Evolutionary conservation across 2,329 filamentous ascomycete species (phyloP), one percentile per base, ranked within the genome.

Genomic region (Aspergillus awamori): DNA sequence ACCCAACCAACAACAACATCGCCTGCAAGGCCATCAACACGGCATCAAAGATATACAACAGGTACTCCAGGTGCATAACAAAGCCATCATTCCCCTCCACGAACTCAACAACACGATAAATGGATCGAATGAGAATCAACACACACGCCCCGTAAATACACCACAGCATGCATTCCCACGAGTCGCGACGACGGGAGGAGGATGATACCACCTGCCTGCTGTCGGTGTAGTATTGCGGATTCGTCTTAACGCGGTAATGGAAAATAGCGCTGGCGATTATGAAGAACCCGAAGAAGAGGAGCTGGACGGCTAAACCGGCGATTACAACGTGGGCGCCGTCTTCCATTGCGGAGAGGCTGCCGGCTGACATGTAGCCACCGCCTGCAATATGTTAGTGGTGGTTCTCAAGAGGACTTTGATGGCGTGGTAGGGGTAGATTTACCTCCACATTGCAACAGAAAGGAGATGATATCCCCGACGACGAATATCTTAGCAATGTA

Each of bases 211-310:
- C 33, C 11, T 36, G 33, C 15, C 33, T 36, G n/a, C n/a, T n/a
- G n/a, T n/a, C n/a, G 2, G 4, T 36, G 33, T 36, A 36, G 33
- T 36, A 36, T 36, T 36, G 33, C 10, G 33, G 4, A 36, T 36
- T 33, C 5, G 2, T 11, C 33, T 11, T 15, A n/a, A 84, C 74
- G 6, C 82, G 78, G 5, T 65, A 57, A 63, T 87, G 81, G 72
- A 87, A 87, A 0, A 83, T 60, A 1, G 78, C 66, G 0, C 84
- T 79, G 2, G 81, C 80, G 5, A 80, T 60, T 47, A 84, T 74
- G 68, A 89, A 89, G 52, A 87, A 74, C 22, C 78, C 80, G 62
- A 89, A 87, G 62, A 84, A 80, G 53, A 85, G 52, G 30, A 89
- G 79, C 67, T 89, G 87, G 17, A 88, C 70, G 47, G 84, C 73